Evolutionary conservation across 1,284 basidiomycete genomes (phyloP).

Genomic region (Melampsora occidentalis): DNA sequence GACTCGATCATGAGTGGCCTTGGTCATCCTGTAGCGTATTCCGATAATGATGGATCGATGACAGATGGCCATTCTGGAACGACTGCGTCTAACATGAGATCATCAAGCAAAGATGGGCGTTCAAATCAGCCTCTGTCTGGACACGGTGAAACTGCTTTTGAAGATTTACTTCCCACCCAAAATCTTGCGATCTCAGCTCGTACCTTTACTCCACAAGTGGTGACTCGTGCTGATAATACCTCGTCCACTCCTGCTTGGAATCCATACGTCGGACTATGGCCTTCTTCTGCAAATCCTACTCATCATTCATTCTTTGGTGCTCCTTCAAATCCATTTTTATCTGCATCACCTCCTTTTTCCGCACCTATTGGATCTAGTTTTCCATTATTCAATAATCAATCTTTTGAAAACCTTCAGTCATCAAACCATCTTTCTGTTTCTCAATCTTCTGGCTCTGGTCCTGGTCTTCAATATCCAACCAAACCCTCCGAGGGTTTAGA

Average conservation of each 20-base stretch:
- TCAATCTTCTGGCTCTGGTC: background rate
- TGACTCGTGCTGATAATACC: background rate
- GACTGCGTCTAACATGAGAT: background rate
- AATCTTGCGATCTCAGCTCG: background rate
- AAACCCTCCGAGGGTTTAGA: background rate
- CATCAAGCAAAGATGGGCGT: background rate
- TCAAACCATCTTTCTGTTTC: background rate
- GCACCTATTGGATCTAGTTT: background rate
- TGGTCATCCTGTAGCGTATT: no score
- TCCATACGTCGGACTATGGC: background rate
- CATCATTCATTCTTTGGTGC: background rate
- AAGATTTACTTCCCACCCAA: background rate
- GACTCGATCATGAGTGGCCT: background rate
- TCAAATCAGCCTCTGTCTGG: background rate
- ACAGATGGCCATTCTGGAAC: background rate
- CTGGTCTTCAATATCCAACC: background rate
- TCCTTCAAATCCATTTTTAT: background rate
- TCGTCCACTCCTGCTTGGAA: background rate
- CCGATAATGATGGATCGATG: background rate
- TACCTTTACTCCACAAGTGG: background rate
- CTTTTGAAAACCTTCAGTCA: background rate
- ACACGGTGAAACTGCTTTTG: background rate
- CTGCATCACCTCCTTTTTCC: background rate
- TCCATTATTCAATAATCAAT: background rate
- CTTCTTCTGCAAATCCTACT: background rate